Conservation (phyloP, 257 asterid species). For the Solanum sejunctum region DNA sequence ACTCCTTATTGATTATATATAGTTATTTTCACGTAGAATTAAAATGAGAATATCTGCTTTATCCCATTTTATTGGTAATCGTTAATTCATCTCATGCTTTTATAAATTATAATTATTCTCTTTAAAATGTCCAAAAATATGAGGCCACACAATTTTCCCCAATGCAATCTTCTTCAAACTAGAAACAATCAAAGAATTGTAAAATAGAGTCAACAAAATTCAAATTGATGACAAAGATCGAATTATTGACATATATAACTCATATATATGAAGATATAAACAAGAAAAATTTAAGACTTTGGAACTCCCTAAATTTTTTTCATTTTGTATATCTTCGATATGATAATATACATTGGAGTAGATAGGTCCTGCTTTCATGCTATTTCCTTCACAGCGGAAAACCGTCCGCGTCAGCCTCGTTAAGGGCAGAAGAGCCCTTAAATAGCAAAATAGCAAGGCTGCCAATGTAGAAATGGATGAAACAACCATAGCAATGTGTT, state of each 20-base stretch:
- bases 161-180: background rate
- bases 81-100: background rate
- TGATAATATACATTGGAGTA: background rate
- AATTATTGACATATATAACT: background rate
- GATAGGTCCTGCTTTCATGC: background rate
- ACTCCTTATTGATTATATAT: background rate
- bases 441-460: conserved; percentile 71
- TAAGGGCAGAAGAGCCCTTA: conserved; percentile 28
- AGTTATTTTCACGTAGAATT: background rate
- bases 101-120: background rate
- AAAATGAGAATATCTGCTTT: too few species aligned
- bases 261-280: background rate
- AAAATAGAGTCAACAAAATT: background rate
- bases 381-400: conserved; percentile 9
- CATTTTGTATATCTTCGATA: background rate
- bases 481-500: conserved; percentile 74
- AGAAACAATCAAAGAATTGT: background rate
- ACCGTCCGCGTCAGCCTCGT: background rate
- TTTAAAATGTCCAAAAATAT: background rate
- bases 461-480: conserved; percentile 60
- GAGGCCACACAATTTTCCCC: background rate
- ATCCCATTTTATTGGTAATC: too few species aligned
- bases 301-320: background rate
- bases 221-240: too few species aligned
- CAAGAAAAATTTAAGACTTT: background rate